Evolutionary conservation across 176 grass and related monocot species (phyloP).

Genomic region (Zea luxurians): DNA sequence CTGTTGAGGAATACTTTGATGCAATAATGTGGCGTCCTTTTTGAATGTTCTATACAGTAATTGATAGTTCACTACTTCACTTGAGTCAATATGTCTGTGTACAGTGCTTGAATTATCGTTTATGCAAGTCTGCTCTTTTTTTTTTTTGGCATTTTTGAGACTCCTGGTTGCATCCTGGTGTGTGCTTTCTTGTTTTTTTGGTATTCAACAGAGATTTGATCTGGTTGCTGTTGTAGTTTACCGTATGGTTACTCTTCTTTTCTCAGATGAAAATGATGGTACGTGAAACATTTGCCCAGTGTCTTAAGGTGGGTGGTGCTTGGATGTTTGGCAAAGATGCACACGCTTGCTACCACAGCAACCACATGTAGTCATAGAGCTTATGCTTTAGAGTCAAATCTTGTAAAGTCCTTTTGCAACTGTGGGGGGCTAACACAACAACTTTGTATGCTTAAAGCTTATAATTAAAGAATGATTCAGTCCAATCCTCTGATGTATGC

Average conservation of each 20-base stretch:
- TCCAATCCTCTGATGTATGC: conserved; percentile 66
- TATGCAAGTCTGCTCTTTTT: not conserved
- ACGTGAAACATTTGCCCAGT: conserved; percentile 77
- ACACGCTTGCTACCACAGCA: not conserved
- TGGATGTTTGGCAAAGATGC: conserved; percentile 49
- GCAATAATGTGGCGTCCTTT: conserved; percentile 37
- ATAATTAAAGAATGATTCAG: conserved; percentile 36
- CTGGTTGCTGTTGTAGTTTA: conserved; percentile 42
- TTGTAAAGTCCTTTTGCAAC: conserved; percentile 39
- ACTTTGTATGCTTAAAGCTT: conserved; percentile 34
- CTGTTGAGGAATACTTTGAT: conserved; percentile 33
- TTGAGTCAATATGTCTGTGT: not conserved
- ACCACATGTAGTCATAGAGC: conserved; percentile 25
- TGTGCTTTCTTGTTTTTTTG: conserved; percentile 34
- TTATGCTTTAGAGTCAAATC: conserved; percentile 34
- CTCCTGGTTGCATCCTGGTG: conserved; percentile 24
- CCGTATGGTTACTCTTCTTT: conserved; percentile 65
- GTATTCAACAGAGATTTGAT: conserved; percentile 21
- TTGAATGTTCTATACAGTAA: not conserved
- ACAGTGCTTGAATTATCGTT: too few species aligned
- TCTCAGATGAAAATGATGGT: conserved; percentile 93
- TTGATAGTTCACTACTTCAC: not conserved
- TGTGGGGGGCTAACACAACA: not conserved
- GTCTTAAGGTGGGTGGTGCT: conserved; percentile 55
- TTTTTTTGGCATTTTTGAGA: not conserved